These are phyloP conservation scores for Gynandropsis gynandra DNA, from an alignment of 345 rosid genomes.

Conservation along the genomic window DNA sequence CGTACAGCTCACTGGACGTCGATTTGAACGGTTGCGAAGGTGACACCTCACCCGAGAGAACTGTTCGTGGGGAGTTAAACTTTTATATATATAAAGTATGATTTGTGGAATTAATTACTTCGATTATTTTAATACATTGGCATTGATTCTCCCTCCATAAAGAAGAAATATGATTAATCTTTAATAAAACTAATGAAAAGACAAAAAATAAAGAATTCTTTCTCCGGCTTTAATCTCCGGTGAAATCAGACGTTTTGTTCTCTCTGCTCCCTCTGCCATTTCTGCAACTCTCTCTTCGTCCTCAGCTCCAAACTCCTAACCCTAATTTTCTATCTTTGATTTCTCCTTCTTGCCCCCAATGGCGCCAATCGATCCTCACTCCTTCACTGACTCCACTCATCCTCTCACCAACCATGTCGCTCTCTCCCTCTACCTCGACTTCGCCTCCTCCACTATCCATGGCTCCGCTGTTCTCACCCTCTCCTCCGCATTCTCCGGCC, in stretches of 20 bases:
- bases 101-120: too few relatives aligned
- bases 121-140: too few relatives aligned
- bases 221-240: too few relatives aligned
- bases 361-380: slow-evolving; percentile 82
- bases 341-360: slow-evolving; percentile 23
- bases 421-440: slow-evolving; percentile 69
- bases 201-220: too few relatives aligned
- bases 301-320: slow-evolving; percentile 21
- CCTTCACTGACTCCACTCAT: slow-evolving; percentile 65
- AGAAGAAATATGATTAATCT: too few relatives aligned
- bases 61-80: too few relatives aligned
- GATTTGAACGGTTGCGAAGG: too few relatives aligned
- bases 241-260: neutral
- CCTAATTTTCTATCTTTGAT: slow-evolving; percentile 1
- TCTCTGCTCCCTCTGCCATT: neutral
- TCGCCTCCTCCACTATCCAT: slow-evolving; percentile 66
- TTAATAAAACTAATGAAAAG: too few relatives aligned
- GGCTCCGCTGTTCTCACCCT: slow-evolving; percentile 69
- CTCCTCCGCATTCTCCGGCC: slow-evolving; percentile 38
- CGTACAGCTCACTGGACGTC: too few relatives aligned
- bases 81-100: too few relatives aligned
- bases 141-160: too few relatives aligned
- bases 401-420: slow-evolving; percentile 59
- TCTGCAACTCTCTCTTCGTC: slow-evolving; percentile 5
- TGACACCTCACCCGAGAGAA: too few relatives aligned